Conservation (phyloP, 306 rosid genomes). For the Vigna reflexopilosa region DNA sequence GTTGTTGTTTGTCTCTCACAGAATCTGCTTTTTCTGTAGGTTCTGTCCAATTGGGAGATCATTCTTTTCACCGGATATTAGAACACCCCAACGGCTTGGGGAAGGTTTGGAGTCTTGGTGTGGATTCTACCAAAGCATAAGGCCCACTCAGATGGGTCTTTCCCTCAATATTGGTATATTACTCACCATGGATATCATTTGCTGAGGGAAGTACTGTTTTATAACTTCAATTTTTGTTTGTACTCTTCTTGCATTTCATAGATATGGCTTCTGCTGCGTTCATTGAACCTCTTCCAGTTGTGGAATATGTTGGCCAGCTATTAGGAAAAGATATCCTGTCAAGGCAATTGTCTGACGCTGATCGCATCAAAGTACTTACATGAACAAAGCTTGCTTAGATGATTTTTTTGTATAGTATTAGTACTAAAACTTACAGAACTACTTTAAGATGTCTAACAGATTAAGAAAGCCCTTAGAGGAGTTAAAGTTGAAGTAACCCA, state of each 20-base stretch:
- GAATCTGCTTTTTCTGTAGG: slow-evolving; percentile 53
- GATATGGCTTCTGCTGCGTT: slow-evolving; percentile 99
- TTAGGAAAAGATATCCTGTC: slow-evolving; percentile 84
- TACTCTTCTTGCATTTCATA: slow-evolving; percentile 42
- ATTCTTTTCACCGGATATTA: slow-evolving; percentile 86
- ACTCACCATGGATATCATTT: neutral
- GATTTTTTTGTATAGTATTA: neutral
- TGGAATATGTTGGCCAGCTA: slow-evolving; percentile 92
- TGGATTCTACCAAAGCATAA: slow-evolving; percentile 97
- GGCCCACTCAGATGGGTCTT: slow-evolving; percentile 99
- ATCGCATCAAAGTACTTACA: slow-evolving; percentile 82
- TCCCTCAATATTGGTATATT: slow-evolving; percentile 88
- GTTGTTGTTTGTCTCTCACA: slow-evolving; percentile 45
- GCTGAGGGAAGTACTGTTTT: slow-evolving; percentile 17
- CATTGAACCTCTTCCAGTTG: slow-evolving; percentile 96
- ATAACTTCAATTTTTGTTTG: slow-evolving; percentile 8
- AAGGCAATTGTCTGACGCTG: slow-evolving; percentile 87
- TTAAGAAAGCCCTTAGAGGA: slow-evolving; percentile 96
- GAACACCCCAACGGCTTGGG: slow-evolving; percentile 87
- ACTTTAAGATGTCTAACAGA: slow-evolving; percentile 62
- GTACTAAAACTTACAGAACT: slow-evolving; percentile 24
- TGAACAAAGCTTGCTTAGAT: neutral
- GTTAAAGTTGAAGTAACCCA: slow-evolving; percentile 99
- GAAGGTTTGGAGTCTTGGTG: slow-evolving; percentile 98
- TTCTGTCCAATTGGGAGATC: slow-evolving; percentile 93